These are phyloP conservation scores for Melanogaster broomeanus DNA, from an alignment of 768 basidiomycete genomes.

Conservation along the genomic window DNA sequence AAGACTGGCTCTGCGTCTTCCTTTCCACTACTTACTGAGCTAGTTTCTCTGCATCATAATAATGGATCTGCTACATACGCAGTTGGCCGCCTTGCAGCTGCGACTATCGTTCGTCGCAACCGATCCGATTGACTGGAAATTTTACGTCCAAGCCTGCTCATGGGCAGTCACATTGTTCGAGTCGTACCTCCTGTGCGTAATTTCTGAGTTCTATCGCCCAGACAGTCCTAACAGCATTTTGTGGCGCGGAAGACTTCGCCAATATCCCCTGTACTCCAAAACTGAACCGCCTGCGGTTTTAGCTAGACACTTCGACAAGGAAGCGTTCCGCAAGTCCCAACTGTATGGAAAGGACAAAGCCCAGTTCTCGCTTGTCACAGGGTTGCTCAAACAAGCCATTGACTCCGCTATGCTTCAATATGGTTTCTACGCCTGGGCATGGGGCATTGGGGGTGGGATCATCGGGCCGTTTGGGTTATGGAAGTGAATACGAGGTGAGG, in stretches of 20 bases:
- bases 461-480: slow-evolving; percentile 61
- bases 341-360: slow-evolving; percentile 91
- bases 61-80: slow-evolving; percentile 66
- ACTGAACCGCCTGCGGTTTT: slow-evolving; percentile 70
- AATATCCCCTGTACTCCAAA: slow-evolving; percentile 84
- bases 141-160: slow-evolving; percentile 75
- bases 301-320: slow-evolving; percentile 62
- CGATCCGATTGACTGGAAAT: slow-evolving; percentile 78
- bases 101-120: slow-evolving; percentile 71
- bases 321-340: slow-evolving; percentile 88
- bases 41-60: neutral
- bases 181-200: slow-evolving; percentile 78
- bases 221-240: slow-evolving; percentile 1
- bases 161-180: slow-evolving; percentile 85
- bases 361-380: slow-evolving; percentile 72
- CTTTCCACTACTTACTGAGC: neutral
- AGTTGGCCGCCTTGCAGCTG: slow-evolving; percentile 56
- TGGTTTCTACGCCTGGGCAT: slow-evolving; percentile 83
- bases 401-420: slow-evolving; percentile 72
- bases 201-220: neutral
- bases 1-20: too few species aligned
- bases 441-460: slow-evolving; percentile 59
- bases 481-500: slow-evolving; percentile 69
- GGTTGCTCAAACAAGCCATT: slow-evolving; percentile 70
- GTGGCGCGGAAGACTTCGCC: slow-evolving; percentile 54